phyloP scores from a whole-genome alignment of 2,329 filamentous ascomycete species.

The Penicillium hordei region DNA sequence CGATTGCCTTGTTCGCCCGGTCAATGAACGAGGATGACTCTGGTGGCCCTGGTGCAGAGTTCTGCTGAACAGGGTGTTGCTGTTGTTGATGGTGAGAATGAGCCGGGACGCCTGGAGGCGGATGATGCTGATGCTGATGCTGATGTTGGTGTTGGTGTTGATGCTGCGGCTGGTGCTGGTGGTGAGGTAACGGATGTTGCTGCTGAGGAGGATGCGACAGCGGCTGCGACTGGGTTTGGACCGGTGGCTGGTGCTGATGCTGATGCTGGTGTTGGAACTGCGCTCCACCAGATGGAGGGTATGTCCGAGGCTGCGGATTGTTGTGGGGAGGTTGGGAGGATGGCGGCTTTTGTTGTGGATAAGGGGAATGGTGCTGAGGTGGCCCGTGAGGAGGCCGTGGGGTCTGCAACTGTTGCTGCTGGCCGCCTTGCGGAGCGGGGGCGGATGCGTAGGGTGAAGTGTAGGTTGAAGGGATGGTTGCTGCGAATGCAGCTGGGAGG shows the following conservation, averaged over 20 bases:
- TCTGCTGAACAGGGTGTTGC: constrained; percentile 23
- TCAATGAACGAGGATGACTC: constrained; percentile 41
- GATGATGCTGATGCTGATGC: constrained; percentile 26
- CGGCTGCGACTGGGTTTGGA: constrained; percentile 15
- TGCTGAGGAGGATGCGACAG: constrained; percentile 17
- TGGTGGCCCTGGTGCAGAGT: constrained; percentile 25
- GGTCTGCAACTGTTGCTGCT: constrained; percentile 33
- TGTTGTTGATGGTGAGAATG: constrained; percentile 22
- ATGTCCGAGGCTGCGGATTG: constrained; percentile 20
- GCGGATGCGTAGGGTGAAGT: constrained; percentile 44
- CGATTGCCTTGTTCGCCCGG: constrained; percentile 46
- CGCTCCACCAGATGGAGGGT: constrained; percentile 17
- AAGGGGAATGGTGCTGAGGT: constrained; percentile 29
- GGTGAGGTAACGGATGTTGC: constrained; percentile 6
- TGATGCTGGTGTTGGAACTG: constrained; percentile 21
- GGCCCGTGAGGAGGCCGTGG: constrained; percentile 20
- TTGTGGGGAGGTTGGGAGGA: constrained; percentile 23
- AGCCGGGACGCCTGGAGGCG: constrained; percentile 19
- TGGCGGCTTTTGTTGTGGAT: constrained; percentile 21
- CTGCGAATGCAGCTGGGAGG: constrained; percentile 42
- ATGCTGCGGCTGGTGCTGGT: constrained; percentile 6
- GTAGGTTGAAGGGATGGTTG: constrained; percentile 39
- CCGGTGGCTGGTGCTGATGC: constrained; percentile 20
- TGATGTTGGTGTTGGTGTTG: constrained; percentile 22
- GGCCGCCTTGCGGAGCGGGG: constrained; percentile 35